These are phyloP conservation scores for Backusella circina DNA, from an alignment of 192 early-diverging fungal genomes.

Conservation along the genomic window DNA sequence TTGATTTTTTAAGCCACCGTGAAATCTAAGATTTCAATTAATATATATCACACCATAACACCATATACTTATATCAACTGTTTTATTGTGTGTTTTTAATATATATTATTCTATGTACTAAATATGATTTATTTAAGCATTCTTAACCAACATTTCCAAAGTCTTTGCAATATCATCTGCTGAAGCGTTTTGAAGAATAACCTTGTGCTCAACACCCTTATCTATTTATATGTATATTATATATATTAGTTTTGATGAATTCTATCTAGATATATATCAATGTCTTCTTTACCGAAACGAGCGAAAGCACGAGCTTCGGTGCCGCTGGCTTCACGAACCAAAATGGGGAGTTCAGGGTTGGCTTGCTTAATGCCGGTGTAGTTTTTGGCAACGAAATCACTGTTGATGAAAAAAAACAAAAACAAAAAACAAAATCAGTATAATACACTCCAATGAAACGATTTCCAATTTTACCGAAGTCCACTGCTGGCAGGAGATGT, in stretches of 20 bases:
- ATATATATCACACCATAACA: neutral
- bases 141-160: slow-evolving; percentile 68
- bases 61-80: neutral
- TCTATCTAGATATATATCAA: neutral
- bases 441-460: neutral
- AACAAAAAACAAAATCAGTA: neutral
- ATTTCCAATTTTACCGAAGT: slow-evolving; percentile 54
- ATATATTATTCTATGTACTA: neutral
- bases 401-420: slow-evolving; percentile 37
- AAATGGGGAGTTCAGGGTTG: slow-evolving; percentile 86
- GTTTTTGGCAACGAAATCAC: slow-evolving; percentile 81
- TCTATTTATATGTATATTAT: slow-evolving; percentile 44
- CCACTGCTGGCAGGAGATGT: slow-evolving; percentile 73
- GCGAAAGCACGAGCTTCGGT: slow-evolving; percentile 87
- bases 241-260: neutral
- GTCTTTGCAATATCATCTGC: slow-evolving; percentile 68
- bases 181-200: slow-evolving; percentile 69
- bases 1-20: neutral
- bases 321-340: slow-evolving; percentile 83
- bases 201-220: slow-evolving; percentile 76
- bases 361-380: slow-evolving; percentile 79
- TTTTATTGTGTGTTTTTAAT: neutral
- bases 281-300: slow-evolving; percentile 70
- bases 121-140: slow-evolving; percentile 19
- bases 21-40: neutral